Conservation (phyloP, 2,329 filamentous ascomycete species). For the Neofusicoccum sp. region DNA sequence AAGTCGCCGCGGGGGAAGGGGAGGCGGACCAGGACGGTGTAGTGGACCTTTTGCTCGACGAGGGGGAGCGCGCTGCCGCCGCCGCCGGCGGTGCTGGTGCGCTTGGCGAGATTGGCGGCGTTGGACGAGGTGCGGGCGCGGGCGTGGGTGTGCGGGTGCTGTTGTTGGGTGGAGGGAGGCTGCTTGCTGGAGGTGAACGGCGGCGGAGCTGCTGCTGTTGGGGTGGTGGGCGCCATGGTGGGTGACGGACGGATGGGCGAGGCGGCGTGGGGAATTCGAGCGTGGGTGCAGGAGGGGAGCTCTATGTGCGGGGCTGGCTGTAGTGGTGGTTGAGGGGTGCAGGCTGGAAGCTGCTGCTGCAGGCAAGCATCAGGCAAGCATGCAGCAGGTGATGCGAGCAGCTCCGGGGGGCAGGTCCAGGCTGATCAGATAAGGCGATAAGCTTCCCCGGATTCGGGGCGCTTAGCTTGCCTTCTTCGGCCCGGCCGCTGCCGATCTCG, state of each 20-base stretch:
- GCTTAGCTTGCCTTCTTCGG: not conserved
- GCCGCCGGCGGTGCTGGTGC: not conserved
- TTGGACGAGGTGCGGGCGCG: conserved; percentile 17
- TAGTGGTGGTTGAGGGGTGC: not conserved
- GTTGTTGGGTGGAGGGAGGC: not conserved
- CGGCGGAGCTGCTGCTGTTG: not conserved
- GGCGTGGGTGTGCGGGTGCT: not conserved
- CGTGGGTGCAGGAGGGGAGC: too few relatives aligned
- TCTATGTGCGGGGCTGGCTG: not conserved
- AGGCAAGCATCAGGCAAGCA: too few relatives aligned
- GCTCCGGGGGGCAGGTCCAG: not conserved
- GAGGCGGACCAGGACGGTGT: conserved; percentile 83
- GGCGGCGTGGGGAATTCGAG: too few relatives aligned
- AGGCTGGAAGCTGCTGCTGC: not conserved
- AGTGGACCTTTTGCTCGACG: conserved; percentile 36
- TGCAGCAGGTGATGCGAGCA: conserved; percentile 2
- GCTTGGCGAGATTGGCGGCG: conserved; percentile 4
- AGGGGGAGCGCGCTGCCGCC: not conserved
- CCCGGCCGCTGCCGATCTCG: not conserved
- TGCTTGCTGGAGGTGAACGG: not conserved
- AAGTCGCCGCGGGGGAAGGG: conserved; percentile 87
- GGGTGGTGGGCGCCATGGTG: conserved; percentile 6
- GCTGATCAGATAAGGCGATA: not conserved
- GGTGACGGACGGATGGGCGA: not conserved
- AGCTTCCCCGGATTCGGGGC: conserved; percentile 5